phyloP scores from a whole-genome alignment of 2,329 filamentous ascomycete genomes.

The Alternaria burnsii region DNA sequence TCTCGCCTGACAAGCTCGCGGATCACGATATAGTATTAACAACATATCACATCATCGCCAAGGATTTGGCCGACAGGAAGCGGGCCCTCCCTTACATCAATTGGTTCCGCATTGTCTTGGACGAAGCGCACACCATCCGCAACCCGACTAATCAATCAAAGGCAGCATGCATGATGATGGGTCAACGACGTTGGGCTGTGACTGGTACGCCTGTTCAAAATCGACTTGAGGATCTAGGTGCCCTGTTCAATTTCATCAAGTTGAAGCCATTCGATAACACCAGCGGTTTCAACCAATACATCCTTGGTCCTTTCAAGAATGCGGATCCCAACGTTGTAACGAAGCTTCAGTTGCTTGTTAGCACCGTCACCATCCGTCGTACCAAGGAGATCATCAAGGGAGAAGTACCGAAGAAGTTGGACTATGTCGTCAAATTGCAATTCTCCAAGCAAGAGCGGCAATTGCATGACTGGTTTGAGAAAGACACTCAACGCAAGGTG shows the following conservation, averaged over 20 bases:
- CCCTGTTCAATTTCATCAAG: conserved; percentile 84
- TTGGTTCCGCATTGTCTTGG: conserved; percentile 93
- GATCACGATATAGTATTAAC: conserved; percentile 87
- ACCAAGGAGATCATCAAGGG: conserved; percentile 78
- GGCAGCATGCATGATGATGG: conserved; percentile 80
- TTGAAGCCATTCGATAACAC: conserved; percentile 85
- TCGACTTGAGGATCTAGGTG: conserved; percentile 82
- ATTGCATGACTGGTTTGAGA: conserved; percentile 85
- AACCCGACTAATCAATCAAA: conserved; percentile 86
- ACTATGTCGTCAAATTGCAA: conserved; percentile 75
- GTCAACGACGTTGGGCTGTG: conserved; percentile 91
- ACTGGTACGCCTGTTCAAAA: conserved; percentile 97
- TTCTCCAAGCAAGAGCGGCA: conserved; percentile 78
- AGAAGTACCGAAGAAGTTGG: conserved; percentile 72
- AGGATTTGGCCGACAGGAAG: conserved; percentile 69
- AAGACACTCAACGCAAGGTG: conserved; percentile 81
- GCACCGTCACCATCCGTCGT: conserved; percentile 91
- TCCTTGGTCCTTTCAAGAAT: conserved; percentile 85
- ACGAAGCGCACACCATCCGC: conserved; percentile 94
- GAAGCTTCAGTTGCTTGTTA: conserved; percentile 86
- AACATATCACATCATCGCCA: conserved; percentile 87
- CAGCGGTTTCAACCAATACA: conserved; percentile 77
- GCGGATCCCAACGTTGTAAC: conserved; percentile 85
- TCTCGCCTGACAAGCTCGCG: conserved; percentile 66
- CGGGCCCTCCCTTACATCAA: conserved; percentile 80